These are phyloP conservation scores for Echria macrotheca DNA, from an alignment of 495 filamentous ascomycete genomes.

Conservation along the genomic window DNA sequence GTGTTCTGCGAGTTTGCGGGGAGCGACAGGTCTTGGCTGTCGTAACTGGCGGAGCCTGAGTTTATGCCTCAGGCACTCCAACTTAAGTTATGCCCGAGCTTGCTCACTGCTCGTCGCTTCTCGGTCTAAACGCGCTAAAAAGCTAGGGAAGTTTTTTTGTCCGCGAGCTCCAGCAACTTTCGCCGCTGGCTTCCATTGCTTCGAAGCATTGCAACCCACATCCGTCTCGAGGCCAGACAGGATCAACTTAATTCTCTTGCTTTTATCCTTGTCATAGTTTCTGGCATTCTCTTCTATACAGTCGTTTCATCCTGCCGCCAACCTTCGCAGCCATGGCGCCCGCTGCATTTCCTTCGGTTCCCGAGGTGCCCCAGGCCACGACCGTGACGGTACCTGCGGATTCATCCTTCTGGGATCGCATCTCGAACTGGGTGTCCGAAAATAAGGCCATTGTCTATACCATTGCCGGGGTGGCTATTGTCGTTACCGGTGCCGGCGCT, in stretches of 20 bases:
- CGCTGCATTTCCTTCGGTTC: slow-evolving; percentile 31
- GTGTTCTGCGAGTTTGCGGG: too few species aligned
- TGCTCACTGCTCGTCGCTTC: background rate
- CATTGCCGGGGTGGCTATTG: slow-evolving; percentile 86
- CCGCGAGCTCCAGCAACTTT: background rate
- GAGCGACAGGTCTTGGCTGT: background rate
- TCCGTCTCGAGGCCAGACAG: background rate
- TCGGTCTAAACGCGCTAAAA: slow-evolving; percentile 5
- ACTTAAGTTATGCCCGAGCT: background rate
- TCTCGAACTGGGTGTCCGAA: slow-evolving; percentile 89
- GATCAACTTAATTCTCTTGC: background rate
- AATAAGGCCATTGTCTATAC: slow-evolving; percentile 95
- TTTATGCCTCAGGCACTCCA: background rate
- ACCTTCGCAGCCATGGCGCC: slow-evolving; percentile 32
- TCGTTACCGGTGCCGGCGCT: slow-evolving; percentile 81
- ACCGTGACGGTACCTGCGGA: slow-evolving; percentile 36
- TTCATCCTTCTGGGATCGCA: slow-evolving; percentile 77
- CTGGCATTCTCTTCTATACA: slow-evolving; percentile 2
- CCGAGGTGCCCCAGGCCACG: slow-evolving; percentile 34
- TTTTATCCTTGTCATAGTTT: slow-evolving; percentile 3
- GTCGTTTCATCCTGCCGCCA: slow-evolving; percentile 1
- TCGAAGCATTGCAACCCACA: background rate
- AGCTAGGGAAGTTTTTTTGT: slow-evolving; percentile 14
- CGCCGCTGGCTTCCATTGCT: background rate
- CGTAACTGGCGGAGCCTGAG: background rate